Base-by-base conservation (phyloP, 805 yeast genomes). In the Candida tammaniensis region DNA sequence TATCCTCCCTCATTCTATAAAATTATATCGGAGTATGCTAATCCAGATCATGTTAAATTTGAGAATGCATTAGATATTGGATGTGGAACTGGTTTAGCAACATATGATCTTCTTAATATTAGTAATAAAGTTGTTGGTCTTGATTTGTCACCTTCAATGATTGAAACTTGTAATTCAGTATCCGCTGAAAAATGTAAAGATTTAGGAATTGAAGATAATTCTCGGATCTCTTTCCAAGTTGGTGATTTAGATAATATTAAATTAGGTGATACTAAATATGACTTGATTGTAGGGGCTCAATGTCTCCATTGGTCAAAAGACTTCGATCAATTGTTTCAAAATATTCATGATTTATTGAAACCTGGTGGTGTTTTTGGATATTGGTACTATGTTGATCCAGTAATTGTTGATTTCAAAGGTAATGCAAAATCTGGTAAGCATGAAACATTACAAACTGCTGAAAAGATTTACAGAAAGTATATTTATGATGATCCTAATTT, bases 81-180 rank as follows among this genome's bases (percentile, higher is more conserved):
- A 0, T 71, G 78, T 43, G 80, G 80, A 0, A 72, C 79, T 1
- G 81, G 80, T 0, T 70, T 68, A 17, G 76, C 75, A 0, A 61
- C 73, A 1, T 55, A 63, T 31, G 76, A 76, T 3, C 47, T 75
- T 31, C 53, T 70, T 17, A 52, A 58, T 24, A 34, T 65, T 13
- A 53, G 70, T 20, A 46, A 64, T 1, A 49, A 55, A 13, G 70
- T 71, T 5, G 47, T 58, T 11, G 77, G 77, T 1, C 49, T 73
- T 3, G 82, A 76, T 46, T 47, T 69, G 24, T 73, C 79, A 1
- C 46, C 59, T 3, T 55, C 49, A 24, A 76, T 76, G 82, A 50
- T 75, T 10, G 50, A 57, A 12, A 57, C 69, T 10, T 76, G 79
- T 22, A 55, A 54, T 20, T 42, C 51, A 18, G 44, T 65, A 31